Evolutionary conservation across 306 rosid genomes (phyloP), one percentile per base, ranked within the genome.

Genomic region (Cucurbita pepo): DNA sequence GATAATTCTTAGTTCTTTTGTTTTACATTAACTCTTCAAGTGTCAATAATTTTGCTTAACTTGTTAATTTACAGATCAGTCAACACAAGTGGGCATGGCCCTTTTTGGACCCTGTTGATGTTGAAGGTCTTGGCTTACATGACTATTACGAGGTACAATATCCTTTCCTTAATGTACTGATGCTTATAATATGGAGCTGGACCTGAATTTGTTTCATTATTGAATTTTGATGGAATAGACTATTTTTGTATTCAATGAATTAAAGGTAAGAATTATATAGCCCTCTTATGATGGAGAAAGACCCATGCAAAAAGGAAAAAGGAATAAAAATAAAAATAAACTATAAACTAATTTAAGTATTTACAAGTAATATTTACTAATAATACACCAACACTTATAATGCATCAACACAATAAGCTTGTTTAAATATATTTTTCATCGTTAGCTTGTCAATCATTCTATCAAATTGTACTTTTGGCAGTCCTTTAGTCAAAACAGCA

Each of bases 61-160:
- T 30, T 58, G 64, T 56, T 56, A 19, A 9, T 56, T 58, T 36
- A 11, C 64, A 58, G 96, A 83, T 92, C 36, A 86, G 91, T n/a
- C 95, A 90, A 54, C 96, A 89, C 85, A 92, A 88, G 80, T 85
- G 86, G 87, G 90, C 95, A 15, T 86, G 90, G 92, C 96, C 97
- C 78, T 89, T 92, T 88, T 83, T 92, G 96, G 89, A 89, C 76
- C 96, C 96, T 52, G 96, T 92, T 43, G 97, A 89, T 80, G 96
- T 92, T 38, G 89, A 82, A 81, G 96, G 95, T 71, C 96, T 92
- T 60, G 90, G 94, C 62, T 84, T 92, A 77, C 81, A 88, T 67
- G 97, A 92, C 85, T 89, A 92, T 74, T 89, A 80, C 50, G 87
- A 88, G 96, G 97, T 89, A 83, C 78, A 48, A 4, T 69, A 22